Evolutionary conservation across 225 moss, liverwort and hornwort species (phyloP), one percentile per base, ranked within the genome.

Genomic region (Antitrichia curtipendula): DNA sequence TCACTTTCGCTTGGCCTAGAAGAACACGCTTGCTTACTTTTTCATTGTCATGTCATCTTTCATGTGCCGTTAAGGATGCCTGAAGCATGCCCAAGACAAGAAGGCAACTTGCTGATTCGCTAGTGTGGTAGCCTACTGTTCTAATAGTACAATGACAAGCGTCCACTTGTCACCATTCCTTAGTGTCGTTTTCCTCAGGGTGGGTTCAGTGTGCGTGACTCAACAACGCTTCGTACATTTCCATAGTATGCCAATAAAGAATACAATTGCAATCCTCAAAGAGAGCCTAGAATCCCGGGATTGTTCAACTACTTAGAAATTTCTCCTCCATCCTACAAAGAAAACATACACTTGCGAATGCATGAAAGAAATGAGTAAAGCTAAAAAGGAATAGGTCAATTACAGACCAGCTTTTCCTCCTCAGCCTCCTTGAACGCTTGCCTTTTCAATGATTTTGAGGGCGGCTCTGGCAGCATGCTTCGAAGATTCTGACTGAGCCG

Each of bases 401-500:
- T 66, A 87, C 85, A 83, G 56, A 94, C 94, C 93, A 79, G 64
- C 62, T 75, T 89, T 88, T 94, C 92, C 85, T 93, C 86, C 84
- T 94, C 94, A 45, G 71, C 87, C 85, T 93, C 93, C 90, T 73
- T 85, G 45, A 88, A 78, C 80, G 88, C 91, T 63, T 68, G 90
- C 70, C 80, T 84, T 49, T 20, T 91, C 85, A 91, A 82, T 13
- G 89, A 86, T 78, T 86, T 91, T 23, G 92, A 91, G 52, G 91
- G 85, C 79, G 91, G 83, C 66, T 90, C 94, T 34, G 96, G 96
- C 75, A 97, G 91, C 92, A 97, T 95, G 78, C 89, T 92, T 87
- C 95, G 95, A 78, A 98, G 88, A 78, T 98, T 94, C 94, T 97
- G 96, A 74, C 94, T 94, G 25, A 98, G 90, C 41, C 91, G 93